These are phyloP conservation scores for Cryptococcus sp. DNA, from an alignment of 1,284 basidiomycete species.

Conservation along the genomic window DNA sequence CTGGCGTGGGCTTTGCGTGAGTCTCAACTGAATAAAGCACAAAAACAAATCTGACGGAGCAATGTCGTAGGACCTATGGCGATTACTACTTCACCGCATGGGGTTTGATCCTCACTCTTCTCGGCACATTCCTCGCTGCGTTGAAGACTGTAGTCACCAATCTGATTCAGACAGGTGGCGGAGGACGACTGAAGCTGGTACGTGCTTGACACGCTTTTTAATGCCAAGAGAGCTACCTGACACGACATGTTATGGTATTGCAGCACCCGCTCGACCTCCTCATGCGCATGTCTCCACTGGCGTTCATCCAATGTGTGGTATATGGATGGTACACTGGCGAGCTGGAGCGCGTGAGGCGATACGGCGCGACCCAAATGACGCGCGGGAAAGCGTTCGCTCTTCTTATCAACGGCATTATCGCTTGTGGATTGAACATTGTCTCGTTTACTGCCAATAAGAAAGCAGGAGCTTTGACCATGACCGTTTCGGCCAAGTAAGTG, in stretches of 20 bases:
- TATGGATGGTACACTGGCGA: slow-evolving; percentile 78
- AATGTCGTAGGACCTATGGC: slow-evolving; percentile 70
- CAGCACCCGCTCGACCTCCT: slow-evolving; percentile 85
- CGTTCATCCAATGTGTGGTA: slow-evolving; percentile 78
- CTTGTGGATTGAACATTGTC: slow-evolving; percentile 87
- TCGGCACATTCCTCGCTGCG: slow-evolving; percentile 85
- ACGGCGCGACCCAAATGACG: slow-evolving; percentile 60
- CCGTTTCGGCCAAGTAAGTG: slow-evolving; percentile 51
- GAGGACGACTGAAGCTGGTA: slow-evolving; percentile 50
- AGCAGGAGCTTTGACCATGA: slow-evolving; percentile 63
- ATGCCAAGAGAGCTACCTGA: neutral
- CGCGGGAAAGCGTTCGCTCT: slow-evolving; percentile 60
- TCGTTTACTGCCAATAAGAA: slow-evolving; percentile 89
- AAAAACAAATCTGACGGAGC: too few relatives aligned
- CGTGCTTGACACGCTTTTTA: slow-evolving; percentile 6
- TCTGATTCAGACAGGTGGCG: slow-evolving; percentile 62
- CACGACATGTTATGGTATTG: slow-evolving; percentile 29
- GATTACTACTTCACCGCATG: slow-evolving; percentile 82
- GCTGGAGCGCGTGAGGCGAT: slow-evolving; percentile 63
- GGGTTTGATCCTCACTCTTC: slow-evolving; percentile 79
- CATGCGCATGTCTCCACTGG: slow-evolving; percentile 78
- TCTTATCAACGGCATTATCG: slow-evolving; percentile 75
- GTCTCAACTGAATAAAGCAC: slow-evolving; percentile 36
- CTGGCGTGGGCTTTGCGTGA: slow-evolving; percentile 88
- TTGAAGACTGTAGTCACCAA: slow-evolving; percentile 89